Evolutionary conservation across 2,329 filamentous ascomycete species (phyloP), one percentile per base, ranked within the genome.

Genomic region (Monilinia polystroma): DNA sequence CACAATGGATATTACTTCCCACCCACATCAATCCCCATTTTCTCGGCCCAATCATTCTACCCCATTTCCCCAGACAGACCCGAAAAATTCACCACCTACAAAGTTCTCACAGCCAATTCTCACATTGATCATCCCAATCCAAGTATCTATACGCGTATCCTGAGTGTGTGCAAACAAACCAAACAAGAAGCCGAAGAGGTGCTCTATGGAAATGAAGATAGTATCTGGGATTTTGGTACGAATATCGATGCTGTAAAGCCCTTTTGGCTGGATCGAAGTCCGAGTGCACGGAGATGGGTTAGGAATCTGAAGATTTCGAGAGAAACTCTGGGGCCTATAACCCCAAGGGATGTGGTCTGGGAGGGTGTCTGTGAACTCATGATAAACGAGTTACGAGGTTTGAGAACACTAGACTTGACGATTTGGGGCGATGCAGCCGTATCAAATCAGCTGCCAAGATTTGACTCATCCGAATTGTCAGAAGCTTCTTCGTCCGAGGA

Each of bases 1-100:
- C 64, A 71, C 32, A 72, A 72, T n/a, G 73, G 73, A 26, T 72
- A 64, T 58, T 75, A 70, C 60, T 75, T 70, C 63, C 71, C 69
- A 38, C 68, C 70, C 12, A 60, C 62, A 26, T 67, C 53, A 32
- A 47, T 71, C 5, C 70, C 71, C 4, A 3, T 18, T 7, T 47
- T 69, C 57, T 65, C 69, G 2, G 56, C 69, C 10, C 66, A 67
- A 41, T 66, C 70, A 2, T 73, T 72, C 66, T 74, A 74, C 29
- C 71, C 72, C 16, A 69, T 73, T 18, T 43, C 66, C 4, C 69
- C 70, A 38, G 26, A 20, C 3, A 49, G 41, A 20, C 65, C 66
- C 0, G 26, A 67, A 12, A 68, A 69, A 3, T 67, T 71, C 35
- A 70, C 72, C 2, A 74, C 72, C 1, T 75, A 75, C 66, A 72